Percentiles rank a stretch among this genome's conserved stretches.
Conservation (phyloP, 164 flowering plant species). For the Annona squamosa region DNA sequence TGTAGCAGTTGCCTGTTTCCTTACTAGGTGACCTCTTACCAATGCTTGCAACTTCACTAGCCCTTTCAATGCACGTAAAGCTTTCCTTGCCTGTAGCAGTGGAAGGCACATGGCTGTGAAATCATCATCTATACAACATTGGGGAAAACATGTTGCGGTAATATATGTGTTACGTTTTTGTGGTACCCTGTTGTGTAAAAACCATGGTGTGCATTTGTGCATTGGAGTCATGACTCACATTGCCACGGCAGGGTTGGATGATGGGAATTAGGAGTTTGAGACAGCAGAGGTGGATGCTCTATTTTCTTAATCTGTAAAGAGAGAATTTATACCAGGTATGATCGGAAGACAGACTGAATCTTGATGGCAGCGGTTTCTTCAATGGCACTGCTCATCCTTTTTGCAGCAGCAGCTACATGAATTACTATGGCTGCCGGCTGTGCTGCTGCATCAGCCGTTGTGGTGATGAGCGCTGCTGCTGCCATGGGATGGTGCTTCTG, state of each 20-base stretch:
- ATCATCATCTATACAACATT: no score
- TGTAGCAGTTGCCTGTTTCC: conserved; percentile 81
- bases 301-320: not conserved
- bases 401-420: conserved; percentile 32
- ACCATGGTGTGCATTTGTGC: not conserved
- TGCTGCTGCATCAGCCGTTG: conserved; percentile 62
- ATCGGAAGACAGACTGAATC: conserved; percentile 67
- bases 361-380: conserved; percentile 64
- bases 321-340: conserved; percentile 40
- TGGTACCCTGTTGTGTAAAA: not conserved
- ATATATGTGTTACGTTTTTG: not conserved
- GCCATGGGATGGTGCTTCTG: conserved; percentile 55
- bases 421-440: conserved; percentile 59
- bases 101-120: no score
- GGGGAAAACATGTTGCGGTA: not conserved
- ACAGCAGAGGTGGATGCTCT: not conserved
- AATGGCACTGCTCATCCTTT: conserved; percentile 24
- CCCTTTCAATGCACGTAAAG: conserved; percentile 74
- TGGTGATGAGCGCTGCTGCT: conserved; percentile 48
- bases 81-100: conserved; percentile 77
- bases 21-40: conserved; percentile 86
- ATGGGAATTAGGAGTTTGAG: not conserved
- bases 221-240: not conserved
- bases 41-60: conserved; percentile 91
- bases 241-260: not conserved